Conservation (phyloP, 2,329 filamentous ascomycete genomes). For the Eurotiales sp. region DNA sequence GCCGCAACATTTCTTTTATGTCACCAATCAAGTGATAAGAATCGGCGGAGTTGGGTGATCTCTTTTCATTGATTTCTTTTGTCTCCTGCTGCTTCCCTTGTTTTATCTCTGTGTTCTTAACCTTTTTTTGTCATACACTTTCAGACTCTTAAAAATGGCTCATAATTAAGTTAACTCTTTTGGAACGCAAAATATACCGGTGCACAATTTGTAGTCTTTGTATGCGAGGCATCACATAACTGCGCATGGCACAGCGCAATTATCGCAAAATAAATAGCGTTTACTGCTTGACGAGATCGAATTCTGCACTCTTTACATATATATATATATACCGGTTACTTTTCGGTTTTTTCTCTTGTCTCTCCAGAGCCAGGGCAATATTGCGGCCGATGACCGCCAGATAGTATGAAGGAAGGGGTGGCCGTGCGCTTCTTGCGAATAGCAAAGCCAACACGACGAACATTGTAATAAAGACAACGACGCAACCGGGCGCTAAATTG, state of each 20-base stretch:
- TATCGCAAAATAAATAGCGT: no score
- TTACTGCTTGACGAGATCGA: no score
- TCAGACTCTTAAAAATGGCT: slow-evolving; percentile 11
- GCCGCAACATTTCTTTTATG: slow-evolving; percentile 8
- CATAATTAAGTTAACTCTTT: slow-evolving; percentile 10
- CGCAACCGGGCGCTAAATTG: no score
- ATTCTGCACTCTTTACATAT: no score
- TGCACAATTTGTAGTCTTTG: neutral
- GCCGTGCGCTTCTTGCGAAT: no score
- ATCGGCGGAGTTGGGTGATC: slow-evolving; percentile 14
- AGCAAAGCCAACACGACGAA: no score
- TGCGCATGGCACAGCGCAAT: neutral
- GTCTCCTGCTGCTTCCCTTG: neutral
- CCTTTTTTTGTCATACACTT: neutral
- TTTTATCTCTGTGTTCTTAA: slow-evolving; percentile 3
- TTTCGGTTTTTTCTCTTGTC: no score
- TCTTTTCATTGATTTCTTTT: slow-evolving; percentile 3
- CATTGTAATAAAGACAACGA: no score
- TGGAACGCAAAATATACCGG: neutral
- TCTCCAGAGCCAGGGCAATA: no score
- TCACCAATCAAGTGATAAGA: slow-evolving; percentile 8
- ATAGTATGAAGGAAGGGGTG: no score
- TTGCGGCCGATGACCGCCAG: no score
- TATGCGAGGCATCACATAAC: neutral
- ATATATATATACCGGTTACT: no score